phyloP scores from a whole-genome alignment of 2,329 filamentous ascomycete genomes.

The Septoria linicola region DNA sequence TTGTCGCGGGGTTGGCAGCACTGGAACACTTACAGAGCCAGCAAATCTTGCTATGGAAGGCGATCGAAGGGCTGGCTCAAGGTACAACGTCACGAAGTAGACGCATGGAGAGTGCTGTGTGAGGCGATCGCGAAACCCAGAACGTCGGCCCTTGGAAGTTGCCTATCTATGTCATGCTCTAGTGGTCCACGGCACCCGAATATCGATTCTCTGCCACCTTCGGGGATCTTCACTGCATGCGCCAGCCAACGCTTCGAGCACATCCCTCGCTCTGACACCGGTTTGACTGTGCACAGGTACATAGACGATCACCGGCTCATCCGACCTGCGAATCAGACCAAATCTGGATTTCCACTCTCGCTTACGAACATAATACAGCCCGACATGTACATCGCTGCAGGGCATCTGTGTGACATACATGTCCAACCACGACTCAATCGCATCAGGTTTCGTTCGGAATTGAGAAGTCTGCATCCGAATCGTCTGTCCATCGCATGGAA shows the following conservation, averaged over 20 bases:
- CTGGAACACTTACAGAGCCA: too few relatives aligned
- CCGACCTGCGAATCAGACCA: conserved; percentile 2
- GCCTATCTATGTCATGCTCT: not conserved
- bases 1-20: too few relatives aligned
- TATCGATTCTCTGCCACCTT: conserved; percentile 21
- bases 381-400: conserved; percentile 13
- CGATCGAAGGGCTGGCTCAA: too few relatives aligned
- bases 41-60: too few relatives aligned
- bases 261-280: conserved; percentile 19
- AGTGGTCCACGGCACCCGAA: conserved; percentile 9
- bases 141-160: too few relatives aligned
- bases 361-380: conserved; percentile 15
- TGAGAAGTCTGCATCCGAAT: conserved; percentile 18
- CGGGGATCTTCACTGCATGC: conserved; percentile 6
- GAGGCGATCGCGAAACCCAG: too few relatives aligned
- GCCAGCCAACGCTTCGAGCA: conserved; percentile 8
- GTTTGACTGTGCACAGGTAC: conserved; percentile 3
- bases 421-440: conserved; percentile 18
- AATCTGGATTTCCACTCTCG: conserved; percentile 6
- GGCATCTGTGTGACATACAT: conserved; percentile 24
- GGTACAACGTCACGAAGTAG: too few relatives aligned
- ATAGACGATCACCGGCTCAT: conserved; percentile 2
- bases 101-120: too few relatives aligned
- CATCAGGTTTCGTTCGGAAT: conserved; percentile 11
- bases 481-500: conserved; percentile 12